A percentile compares a stretch with the other conserved stretches of the same genome.
These are phyloP conservation scores for Filobasidium wieringae DNA, from an alignment of 768 basidiomycete genomes.

Conservation along the genomic window DNA sequence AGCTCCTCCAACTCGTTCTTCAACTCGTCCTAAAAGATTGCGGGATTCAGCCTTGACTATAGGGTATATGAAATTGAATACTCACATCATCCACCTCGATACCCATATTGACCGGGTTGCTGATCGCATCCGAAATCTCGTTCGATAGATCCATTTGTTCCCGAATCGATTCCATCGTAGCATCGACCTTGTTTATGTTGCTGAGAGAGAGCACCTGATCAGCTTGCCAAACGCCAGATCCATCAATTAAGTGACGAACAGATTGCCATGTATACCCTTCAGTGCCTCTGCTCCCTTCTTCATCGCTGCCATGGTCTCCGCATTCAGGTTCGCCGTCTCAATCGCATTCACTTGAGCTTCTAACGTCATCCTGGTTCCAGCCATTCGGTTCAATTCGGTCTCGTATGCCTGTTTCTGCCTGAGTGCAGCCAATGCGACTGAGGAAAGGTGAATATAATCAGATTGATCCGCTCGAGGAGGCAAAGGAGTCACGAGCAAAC, in stretches of 20 bases:
- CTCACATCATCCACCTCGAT: slow-evolving; percentile 61
- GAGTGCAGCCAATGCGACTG: slow-evolving; percentile 79
- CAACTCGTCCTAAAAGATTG: slow-evolving; percentile 57
- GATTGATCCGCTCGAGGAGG: background rate
- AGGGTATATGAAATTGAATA: slow-evolving; percentile 4
- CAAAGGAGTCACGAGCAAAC: background rate
- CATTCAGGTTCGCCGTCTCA: slow-evolving; percentile 93
- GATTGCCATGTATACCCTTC: slow-evolving; percentile 72
- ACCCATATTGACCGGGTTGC: slow-evolving; percentile 53
- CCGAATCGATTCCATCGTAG: slow-evolving; percentile 70
- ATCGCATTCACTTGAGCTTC: slow-evolving; percentile 86
- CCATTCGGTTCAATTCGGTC: slow-evolving; percentile 69
- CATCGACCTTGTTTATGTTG: slow-evolving; percentile 76
- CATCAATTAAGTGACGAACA: slow-evolving; percentile 49
- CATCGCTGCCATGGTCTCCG: slow-evolving; percentile 94
- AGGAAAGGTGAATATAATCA: background rate
- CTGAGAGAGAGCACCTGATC: slow-evolving; percentile 40
- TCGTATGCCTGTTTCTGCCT: slow-evolving; percentile 88
- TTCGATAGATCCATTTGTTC: slow-evolving; percentile 86
- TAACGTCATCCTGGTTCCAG: slow-evolving; percentile 74
- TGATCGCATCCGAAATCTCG: slow-evolving; percentile 82
- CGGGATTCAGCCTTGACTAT: no score
- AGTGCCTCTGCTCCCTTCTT: slow-evolving; percentile 86
- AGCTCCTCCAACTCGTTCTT: slow-evolving; percentile 68
- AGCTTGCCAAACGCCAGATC: background rate